Percentiles rank a stretch among this genome's conserved stretches.
These are phyloP conservation scores for Aciculoconidium aculeatum DNA, from an alignment of 805 yeast species.

Conservation along the genomic window DNA sequence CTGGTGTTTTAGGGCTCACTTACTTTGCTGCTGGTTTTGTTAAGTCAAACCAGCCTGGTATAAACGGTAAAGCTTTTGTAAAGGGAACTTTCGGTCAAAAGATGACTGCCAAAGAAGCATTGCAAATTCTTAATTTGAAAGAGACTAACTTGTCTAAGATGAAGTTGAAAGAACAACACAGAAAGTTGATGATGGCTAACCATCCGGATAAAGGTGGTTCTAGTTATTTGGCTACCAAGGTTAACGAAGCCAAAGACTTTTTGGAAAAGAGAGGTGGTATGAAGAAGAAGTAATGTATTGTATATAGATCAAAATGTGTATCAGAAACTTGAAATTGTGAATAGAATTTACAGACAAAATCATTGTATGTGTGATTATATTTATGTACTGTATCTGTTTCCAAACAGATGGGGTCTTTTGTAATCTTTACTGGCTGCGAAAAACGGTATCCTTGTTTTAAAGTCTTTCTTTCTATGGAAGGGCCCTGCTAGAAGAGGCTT, in stretches of 20 bases:
- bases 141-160: conserved; percentile 59
- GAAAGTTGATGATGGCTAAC: conserved; percentile 78
- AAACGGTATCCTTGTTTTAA: too few relatives aligned
- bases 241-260: conserved; percentile 86
- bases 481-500: too few relatives aligned
- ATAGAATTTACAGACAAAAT: too few relatives aligned
- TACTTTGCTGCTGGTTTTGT: conserved; percentile 64
- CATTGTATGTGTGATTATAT: too few relatives aligned
- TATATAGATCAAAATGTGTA: too few relatives aligned
- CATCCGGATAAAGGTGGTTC: conserved; percentile 97
- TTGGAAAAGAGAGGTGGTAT: conserved; percentile 63
- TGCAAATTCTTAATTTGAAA: conserved; percentile 71
- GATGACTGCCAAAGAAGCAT: conserved; percentile 85
- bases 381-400: too few relatives aligned
- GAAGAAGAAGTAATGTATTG: conserved; percentile 34
- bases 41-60: conserved; percentile 63
- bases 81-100: conserved; percentile 92
- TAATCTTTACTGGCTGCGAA: too few relatives aligned
- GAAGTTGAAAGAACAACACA: conserved; percentile 70
- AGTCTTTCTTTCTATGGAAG: too few relatives aligned
- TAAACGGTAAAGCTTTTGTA: conserved; percentile 58
- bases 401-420: too few relatives aligned
- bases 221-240: conserved; percentile 81
- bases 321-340: too few relatives aligned
- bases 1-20: conserved; percentile 61